Percentiles rank a stretch among this genome's conserved stretches.
Evolutionary conservation across 805 yeast genomes (phyloP).

Genomic region (Lachancea kluyveri): DNA sequence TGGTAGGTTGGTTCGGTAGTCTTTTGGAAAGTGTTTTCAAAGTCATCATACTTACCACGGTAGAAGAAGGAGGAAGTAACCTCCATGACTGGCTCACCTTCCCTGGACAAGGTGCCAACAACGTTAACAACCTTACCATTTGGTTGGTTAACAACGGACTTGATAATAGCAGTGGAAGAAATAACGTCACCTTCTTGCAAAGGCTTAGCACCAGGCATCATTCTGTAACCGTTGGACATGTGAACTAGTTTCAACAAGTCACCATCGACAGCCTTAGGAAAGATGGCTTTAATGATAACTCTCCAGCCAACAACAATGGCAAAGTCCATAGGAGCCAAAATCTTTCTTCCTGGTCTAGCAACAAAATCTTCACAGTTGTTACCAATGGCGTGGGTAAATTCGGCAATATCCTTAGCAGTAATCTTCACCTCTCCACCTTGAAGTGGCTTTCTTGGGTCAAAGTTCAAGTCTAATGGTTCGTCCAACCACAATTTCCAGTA

Average conservation of each 20-base stretch:
- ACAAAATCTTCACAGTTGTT: conserved; percentile 96
- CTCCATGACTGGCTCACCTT: conserved; percentile 78
- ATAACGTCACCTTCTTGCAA: conserved; percentile 84
- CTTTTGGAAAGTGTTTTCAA: conserved; percentile 86
- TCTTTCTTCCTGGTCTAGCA: conserved; percentile 73
- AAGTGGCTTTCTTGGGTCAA: conserved; percentile 66
- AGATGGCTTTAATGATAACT: conserved; percentile 95
- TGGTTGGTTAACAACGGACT: conserved; percentile 83
- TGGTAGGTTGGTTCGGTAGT: conserved; percentile 82
- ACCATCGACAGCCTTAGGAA: conserved; percentile 95
- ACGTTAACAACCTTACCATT: conserved; percentile 96
- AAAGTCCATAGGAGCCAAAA: conserved; percentile 97
- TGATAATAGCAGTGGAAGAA: conserved; percentile 74
- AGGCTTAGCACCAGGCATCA: conserved; percentile 88
- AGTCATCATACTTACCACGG: conserved; percentile 88
- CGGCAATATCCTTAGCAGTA: conserved; percentile 72
- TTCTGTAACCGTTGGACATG: conserved; percentile 87
- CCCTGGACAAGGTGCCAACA: conserved; percentile 78
- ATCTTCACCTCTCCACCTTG: conserved; percentile 64
- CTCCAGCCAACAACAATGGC: conserved; percentile 98
- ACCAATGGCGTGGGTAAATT: conserved; percentile 95
- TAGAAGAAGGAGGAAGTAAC: conserved; percentile 93
- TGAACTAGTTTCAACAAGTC: conserved; percentile 92
- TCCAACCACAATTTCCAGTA: conserved; percentile 96
- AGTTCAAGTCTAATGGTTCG: conserved; percentile 56